These are phyloP conservation scores for Sclerotinia sclerotiorum DNA, from an alignment of 2,329 filamentous ascomycete species.

Conservation along the genomic window DNA sequence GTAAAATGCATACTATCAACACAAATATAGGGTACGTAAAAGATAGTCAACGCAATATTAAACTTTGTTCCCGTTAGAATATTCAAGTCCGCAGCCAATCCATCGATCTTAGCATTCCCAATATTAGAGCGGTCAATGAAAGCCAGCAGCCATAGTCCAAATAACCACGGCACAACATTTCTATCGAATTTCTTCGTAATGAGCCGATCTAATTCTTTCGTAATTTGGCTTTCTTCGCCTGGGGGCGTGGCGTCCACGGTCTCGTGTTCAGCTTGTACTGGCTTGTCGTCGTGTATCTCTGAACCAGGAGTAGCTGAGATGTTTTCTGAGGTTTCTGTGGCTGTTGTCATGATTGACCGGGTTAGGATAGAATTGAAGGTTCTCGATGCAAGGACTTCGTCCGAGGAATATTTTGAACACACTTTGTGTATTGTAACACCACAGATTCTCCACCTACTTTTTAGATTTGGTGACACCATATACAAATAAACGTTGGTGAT, in stretches of 20 bases:
- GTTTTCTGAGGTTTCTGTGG: neutral
- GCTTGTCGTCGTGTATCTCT: neutral
- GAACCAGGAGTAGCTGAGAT: neutral
- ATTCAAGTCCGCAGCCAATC: conserved; percentile 60
- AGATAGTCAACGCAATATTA: conserved; percentile 59
- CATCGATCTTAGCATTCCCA: conserved; percentile 59
- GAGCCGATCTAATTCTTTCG: conserved; percentile 10
- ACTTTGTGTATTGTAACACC: neutral
- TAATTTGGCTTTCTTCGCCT: conserved; percentile 4
- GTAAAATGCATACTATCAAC: conserved; percentile 47
- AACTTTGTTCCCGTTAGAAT: conserved; percentile 49
- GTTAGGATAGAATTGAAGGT: neutral
- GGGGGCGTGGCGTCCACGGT: neutral
- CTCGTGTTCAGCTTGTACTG: neutral
- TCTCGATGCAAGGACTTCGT: neutral
- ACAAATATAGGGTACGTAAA: conserved; percentile 61
- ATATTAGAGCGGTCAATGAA: conserved; percentile 23
- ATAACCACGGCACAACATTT: conserved; percentile 20
- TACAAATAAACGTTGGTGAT: neutral
- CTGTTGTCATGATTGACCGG: neutral
- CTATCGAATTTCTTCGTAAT: conserved; percentile 20
- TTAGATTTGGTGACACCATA: neutral
- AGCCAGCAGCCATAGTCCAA: conserved; percentile 21
- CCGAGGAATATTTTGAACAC: neutral
- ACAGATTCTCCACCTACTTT: neutral